A percentile compares a stretch with the other conserved stretches of the same genome.
phyloP scores from a whole-genome alignment of 1,284 basidiomycete genomes.

The Agaricales sp. region DNA sequence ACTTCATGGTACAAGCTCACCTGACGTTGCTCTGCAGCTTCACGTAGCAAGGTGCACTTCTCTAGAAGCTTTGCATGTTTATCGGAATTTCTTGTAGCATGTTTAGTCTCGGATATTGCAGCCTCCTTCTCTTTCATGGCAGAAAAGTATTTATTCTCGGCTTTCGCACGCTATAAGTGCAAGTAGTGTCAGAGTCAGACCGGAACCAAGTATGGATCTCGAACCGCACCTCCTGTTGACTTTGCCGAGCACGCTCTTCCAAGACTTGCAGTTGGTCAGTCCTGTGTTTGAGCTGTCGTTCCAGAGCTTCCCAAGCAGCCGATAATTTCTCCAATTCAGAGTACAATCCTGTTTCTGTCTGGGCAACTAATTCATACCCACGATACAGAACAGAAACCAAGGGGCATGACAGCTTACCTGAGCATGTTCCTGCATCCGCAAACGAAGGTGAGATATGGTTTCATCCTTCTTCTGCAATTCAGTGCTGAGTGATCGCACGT shows the following conservation, averaged over 20 bases:
- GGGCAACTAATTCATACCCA: constrained; percentile 9
- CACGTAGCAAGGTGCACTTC: constrained; percentile 23
- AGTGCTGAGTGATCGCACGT: constrained; percentile 38
- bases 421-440: constrained; percentile 43
- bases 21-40: neutral
- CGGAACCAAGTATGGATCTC: constrained; percentile 2
- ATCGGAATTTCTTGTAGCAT: constrained; percentile 53
- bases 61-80: constrained; percentile 77
- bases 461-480: constrained; percentile 55
- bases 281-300: constrained; percentile 77
- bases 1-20: too few relatives aligned
- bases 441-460: constrained; percentile 46
- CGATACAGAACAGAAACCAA: constrained; percentile 4
- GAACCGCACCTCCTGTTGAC: constrained; percentile 52
- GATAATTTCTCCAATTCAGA: constrained; percentile 83
- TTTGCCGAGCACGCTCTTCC: constrained; percentile 69
- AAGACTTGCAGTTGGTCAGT: constrained; percentile 69
- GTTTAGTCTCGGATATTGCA: constrained; percentile 69
- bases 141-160: constrained; percentile 91
- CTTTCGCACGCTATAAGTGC: constrained; percentile 66
- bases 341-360: constrained; percentile 75
- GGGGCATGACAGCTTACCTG: constrained; percentile 24
- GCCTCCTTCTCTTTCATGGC: constrained; percentile 88
- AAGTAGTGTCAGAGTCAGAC: constrained; percentile 5
- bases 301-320: constrained; percentile 80